These are phyloP conservation scores for Cyberlindnera japonica DNA, from an alignment of 805 yeast species.

Conservation along the genomic window DNA sequence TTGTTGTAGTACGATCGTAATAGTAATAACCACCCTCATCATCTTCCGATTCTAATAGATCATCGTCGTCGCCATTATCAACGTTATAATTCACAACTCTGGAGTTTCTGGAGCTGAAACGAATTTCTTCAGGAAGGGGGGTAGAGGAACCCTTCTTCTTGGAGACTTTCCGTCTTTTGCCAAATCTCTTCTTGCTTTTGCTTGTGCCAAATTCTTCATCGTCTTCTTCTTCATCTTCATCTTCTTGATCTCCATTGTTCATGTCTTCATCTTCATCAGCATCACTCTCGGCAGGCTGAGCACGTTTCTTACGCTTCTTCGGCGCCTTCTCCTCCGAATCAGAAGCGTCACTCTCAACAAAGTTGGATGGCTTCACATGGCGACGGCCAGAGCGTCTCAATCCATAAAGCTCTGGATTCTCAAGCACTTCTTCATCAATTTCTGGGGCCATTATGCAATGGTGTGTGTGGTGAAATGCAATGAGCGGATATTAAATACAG, in stretches of 20 bases:
- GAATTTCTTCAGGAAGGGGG: slow-evolving; percentile 43
- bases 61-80: slow-evolving; percentile 54
- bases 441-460: not conserved
- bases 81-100: slow-evolving; percentile 72
- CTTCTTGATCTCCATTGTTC: slow-evolving; percentile 31
- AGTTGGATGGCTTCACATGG: slow-evolving; percentile 21
- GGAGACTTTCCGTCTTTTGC: slow-evolving; percentile 19
- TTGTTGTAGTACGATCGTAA: slow-evolving; percentile 24
- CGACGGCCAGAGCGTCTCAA: slow-evolving; percentile 68
- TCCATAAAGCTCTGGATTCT: slow-evolving; percentile 81
- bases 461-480: not conserved
- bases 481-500: too few relatives aligned
- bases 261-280: slow-evolving; percentile 29
- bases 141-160: slow-evolving; percentile 17
- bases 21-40: slow-evolving; percentile 23
- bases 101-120: slow-evolving; percentile 71
- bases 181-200: slow-evolving; percentile 26
- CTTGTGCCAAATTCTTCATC: slow-evolving; percentile 37
- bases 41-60: slow-evolving; percentile 33
- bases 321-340: slow-evolving; percentile 21
- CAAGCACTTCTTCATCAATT: slow-evolving; percentile 52
- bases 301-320: slow-evolving; percentile 29
- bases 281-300: slow-evolving; percentile 8
- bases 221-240: slow-evolving; percentile 32
- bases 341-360: slow-evolving; percentile 26